These are phyloP conservation scores for Trichaptum fuscoviolaceum DNA, from an alignment of 768 basidiomycete species.

Conservation along the genomic window DNA sequence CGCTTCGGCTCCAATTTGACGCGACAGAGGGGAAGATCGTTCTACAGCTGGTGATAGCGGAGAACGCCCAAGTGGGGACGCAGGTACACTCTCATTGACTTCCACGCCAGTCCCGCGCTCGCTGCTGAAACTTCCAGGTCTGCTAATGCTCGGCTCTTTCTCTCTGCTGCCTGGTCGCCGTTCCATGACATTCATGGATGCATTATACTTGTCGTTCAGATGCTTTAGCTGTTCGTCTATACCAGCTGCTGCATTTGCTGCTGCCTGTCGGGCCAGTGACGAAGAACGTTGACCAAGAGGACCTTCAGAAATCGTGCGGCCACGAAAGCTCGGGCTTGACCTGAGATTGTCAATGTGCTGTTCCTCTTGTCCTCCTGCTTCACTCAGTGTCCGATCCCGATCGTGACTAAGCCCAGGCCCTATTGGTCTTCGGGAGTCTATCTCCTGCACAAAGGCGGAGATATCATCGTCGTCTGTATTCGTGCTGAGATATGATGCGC, in stretches of 20 bases:
- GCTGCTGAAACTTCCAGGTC: not conserved
- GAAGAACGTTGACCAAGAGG: conserved; percentile 14
- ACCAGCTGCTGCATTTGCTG: conserved; percentile 38
- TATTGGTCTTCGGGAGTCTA: conserved; percentile 65
- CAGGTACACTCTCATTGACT: not conserved
- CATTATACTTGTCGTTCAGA: conserved; percentile 51
- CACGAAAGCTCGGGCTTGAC: conserved; percentile 14
- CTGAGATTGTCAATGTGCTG: conserved; percentile 6
- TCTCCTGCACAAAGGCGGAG: conserved; percentile 72
- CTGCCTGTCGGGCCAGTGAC: conserved; percentile 18
- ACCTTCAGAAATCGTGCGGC: conserved; percentile 13
- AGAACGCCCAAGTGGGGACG: not conserved
- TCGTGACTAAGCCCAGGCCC: conserved; percentile 2
- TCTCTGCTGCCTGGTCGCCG: not conserved
- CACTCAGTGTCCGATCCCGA: conserved; percentile 3
- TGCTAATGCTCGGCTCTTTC: not conserved
- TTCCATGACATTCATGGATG: not conserved
- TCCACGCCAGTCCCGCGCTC: not conserved
- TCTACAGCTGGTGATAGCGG: not conserved
- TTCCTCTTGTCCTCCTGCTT: not conserved
- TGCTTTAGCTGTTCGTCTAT: conserved; percentile 57
- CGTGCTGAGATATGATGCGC: conserved; percentile 40
- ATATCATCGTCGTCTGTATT: conserved; percentile 72
- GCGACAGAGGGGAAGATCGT: not conserved
- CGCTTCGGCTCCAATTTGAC: not conserved